phyloP scores from a whole-genome alignment of 192 early-diverging fungal species.

The Coemansia sp. region DNA sequence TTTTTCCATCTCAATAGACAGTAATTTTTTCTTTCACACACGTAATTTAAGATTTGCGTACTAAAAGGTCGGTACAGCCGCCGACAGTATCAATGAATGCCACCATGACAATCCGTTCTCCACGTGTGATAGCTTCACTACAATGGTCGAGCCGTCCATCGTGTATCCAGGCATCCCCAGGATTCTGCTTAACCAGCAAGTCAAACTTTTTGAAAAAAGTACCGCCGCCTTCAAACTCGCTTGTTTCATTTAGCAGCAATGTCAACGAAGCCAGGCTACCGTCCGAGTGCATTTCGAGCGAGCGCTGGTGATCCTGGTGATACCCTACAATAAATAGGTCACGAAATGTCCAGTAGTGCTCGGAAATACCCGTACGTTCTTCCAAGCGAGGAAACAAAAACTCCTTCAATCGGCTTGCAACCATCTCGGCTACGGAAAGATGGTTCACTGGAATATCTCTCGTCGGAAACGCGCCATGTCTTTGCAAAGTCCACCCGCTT shows the following conservation, averaged over 20 bases:
- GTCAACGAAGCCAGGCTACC: constrained; percentile 58
- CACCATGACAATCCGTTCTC: constrained; percentile 49
- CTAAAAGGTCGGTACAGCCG: constrained; percentile 11
- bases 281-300: constrained; percentile 53
- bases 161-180: constrained; percentile 54
- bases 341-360: constrained; percentile 41
- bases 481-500: constrained; percentile 39
- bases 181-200: constrained; percentile 13
- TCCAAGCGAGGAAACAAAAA: constrained; percentile 21
- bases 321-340: constrained; percentile 56
- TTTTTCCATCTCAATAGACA: too few relatives aligned
- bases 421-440: constrained; percentile 1
- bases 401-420: neutral
- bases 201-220: constrained; percentile 42
- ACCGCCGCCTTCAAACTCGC: constrained; percentile 57
- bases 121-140: constrained; percentile 44
- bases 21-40: too few relatives aligned
- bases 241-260: constrained; percentile 45
- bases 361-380: constrained; percentile 25
- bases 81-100: constrained; percentile 57
- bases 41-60: neutral
- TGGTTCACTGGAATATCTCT: constrained; percentile 43
- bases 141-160: constrained; percentile 47
- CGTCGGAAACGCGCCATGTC: constrained; percentile 58
- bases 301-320: constrained; percentile 39